Percentiles rank a stretch among this genome's conserved stretches.
Evolutionary conservation across 169 alveolate species (phyloP).

Genomic region (Eimeria maxima): DNA sequence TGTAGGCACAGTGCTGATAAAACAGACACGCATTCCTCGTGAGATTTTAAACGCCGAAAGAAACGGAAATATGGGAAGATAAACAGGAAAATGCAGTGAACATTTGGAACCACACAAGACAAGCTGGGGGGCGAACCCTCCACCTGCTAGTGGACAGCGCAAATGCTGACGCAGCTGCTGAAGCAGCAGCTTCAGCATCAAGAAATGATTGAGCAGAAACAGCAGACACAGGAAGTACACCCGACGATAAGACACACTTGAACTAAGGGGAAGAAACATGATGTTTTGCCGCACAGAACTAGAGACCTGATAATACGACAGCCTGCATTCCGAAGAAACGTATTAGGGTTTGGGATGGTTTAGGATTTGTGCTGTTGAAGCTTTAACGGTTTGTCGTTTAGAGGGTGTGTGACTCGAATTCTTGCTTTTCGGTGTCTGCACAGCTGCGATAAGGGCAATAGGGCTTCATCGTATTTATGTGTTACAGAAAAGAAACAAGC

Average conservation of each 20-base stretch:
- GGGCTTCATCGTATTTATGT: background rate
- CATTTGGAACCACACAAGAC: background rate
- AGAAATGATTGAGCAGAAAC: background rate
- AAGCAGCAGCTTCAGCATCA: background rate
- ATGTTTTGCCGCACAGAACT: background rate
- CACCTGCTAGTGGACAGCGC: no score
- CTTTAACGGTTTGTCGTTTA: background rate
- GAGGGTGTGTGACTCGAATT: background rate
- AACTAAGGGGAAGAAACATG: background rate
- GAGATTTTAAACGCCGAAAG: background rate
- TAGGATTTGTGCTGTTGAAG: background rate
- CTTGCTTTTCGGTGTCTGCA: background rate
- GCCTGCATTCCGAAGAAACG: background rate
- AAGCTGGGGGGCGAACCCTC: no score
- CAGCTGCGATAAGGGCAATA: background rate
- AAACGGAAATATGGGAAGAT: background rate
- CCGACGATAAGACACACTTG: background rate
- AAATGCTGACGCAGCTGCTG: no score
- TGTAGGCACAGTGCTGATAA: background rate
- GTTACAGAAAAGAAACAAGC: background rate
- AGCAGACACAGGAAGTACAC: background rate
- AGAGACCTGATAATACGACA: background rate
- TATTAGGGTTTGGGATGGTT: background rate
- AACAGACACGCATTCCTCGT: no score
- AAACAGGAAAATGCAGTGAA: background rate